Evolutionary conservation across 495 filamentous ascomycete genomes (phyloP).

Genomic region (Neurospora pannonica): DNA sequence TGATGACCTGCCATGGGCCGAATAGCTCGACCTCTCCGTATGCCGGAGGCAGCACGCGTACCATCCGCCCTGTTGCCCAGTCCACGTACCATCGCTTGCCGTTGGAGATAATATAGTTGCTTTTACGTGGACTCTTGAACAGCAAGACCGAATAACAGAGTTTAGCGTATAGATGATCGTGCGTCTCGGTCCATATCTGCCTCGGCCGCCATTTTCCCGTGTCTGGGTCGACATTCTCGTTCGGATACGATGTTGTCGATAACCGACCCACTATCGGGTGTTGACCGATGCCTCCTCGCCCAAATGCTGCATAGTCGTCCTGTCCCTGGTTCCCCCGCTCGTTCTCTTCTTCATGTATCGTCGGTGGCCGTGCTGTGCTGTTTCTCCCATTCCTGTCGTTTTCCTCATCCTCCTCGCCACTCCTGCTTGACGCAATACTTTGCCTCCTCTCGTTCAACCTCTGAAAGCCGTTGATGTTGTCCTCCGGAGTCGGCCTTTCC

Average conservation of each 20-base stretch:
- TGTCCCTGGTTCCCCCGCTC: slow-evolving; percentile 6
- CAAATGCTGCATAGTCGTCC: background rate
- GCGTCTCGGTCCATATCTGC: slow-evolving; percentile 35
- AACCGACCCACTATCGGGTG: slow-evolving; percentile 18
- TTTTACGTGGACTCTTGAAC: slow-evolving; percentile 34
- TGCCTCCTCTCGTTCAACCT: slow-evolving; percentile 11
- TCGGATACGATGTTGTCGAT: slow-evolving; percentile 25
- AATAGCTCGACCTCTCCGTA: slow-evolving; percentile 30
- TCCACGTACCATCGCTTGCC: slow-evolving; percentile 40
- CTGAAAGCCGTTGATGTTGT: slow-evolving; percentile 16
- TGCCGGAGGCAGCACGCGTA: slow-evolving; percentile 29
- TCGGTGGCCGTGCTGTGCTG: background rate
- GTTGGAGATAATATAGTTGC: slow-evolving; percentile 34
- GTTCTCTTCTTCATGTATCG: slow-evolving; percentile 6
- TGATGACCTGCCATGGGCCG: slow-evolving; percentile 27
- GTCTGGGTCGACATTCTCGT: slow-evolving; percentile 25
- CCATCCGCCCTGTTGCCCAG: slow-evolving; percentile 36
- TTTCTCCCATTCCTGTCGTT: slow-evolving; percentile 4
- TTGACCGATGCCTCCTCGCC: slow-evolving; percentile 1
- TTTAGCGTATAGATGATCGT: slow-evolving; percentile 44
- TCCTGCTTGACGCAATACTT: background rate
- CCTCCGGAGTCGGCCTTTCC: slow-evolving; percentile 17
- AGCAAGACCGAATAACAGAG: slow-evolving; percentile 44
- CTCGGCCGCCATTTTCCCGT: slow-evolving; percentile 43
- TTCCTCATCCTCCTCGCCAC: slow-evolving; percentile 2